Conservation (phyloP, 2,329 filamentous ascomycete genomes). For the Sarocladiaceae sp. region DNA sequence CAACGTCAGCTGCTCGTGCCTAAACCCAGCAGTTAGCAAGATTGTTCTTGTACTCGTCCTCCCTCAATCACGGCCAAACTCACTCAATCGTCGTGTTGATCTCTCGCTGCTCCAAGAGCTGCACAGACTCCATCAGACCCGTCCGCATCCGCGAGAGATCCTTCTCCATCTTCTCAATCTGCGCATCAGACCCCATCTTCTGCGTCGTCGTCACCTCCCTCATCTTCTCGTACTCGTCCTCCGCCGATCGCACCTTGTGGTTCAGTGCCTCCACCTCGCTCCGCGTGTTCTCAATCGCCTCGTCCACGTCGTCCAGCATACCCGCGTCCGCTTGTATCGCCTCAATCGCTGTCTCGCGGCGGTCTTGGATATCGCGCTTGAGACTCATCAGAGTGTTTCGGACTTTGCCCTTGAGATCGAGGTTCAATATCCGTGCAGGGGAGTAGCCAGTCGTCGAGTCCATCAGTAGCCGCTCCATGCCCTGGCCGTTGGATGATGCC, state of each 20-base stretch:
- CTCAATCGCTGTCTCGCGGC: conserved; percentile 74
- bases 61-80: too few species aligned
- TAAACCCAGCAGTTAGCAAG: too few species aligned
- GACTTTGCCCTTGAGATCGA: conserved; percentile 78
- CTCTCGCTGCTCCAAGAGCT: conserved; percentile 88
- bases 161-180: conserved; percentile 99
- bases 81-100: conserved; percentile 96
- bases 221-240: conserved; percentile 90
- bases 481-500: conserved; percentile 13
- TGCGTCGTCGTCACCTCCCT: conserved; percentile 82
- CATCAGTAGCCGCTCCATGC: conserved; percentile 67
- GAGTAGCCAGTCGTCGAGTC: conserved; percentile 84
- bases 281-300: conserved; percentile 92
- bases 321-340: conserved; percentile 93
- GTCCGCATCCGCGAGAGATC: conserved; percentile 90
- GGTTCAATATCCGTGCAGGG: conserved; percentile 78
- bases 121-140: conserved; percentile 75
- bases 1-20: conserved; percentile 87
- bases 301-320: conserved; percentile 86
- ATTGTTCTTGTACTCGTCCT: too few species aligned
- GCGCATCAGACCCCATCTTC: conserved; percentile 80
- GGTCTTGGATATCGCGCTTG: conserved; percentile 87
- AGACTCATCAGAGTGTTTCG: conserved; percentile 72
- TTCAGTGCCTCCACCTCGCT: conserved; percentile 88
- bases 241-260: conserved; percentile 78